Evolutionary conservation across 352 stramenopile species (phyloP), one percentile per base, ranked within the genome.

Genomic region (Phytophthora citricola): DNA sequence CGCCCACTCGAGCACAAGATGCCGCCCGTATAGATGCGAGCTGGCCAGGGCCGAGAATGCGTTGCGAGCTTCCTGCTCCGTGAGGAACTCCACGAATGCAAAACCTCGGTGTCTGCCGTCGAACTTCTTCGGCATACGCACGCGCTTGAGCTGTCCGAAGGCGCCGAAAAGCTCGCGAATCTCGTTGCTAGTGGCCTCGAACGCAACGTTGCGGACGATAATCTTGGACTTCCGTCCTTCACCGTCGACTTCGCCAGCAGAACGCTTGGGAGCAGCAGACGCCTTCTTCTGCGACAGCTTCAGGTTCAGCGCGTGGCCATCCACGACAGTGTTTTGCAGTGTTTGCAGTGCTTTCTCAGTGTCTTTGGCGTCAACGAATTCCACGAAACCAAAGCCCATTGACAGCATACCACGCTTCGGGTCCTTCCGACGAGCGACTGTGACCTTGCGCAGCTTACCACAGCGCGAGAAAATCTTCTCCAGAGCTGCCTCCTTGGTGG

Each of bases 301-400:
- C 20, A 99, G 76, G 59, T 98, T 93, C 27, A 99, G 76, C 29
- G 91, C 86, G 74, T 99, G 97, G 27, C 94, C 97, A 76, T 99
- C 97, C 17, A 99, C 71, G 9, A 98, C 78, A 22, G 85, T 97
- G 46, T 79, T 73, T 43, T 96, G 89, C 27, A 95, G 73, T 40
- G 69, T 73, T 58, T 84, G 65, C 34, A 97, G 75, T 11, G 95
- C 96, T 43, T 89, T 90, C 27, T 95, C 86, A 8, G 93, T 96
- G 48, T 92, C 61, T 48, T 92, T 92, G 58, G 89, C 75, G 41
- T 95, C 90, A 17, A 81, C 71, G 71, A 98, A 99, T 82, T 99
- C 98, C 43, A 99, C 95, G 83, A 99, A 99, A n/a, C 97, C 97
- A 83, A 98, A 99, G 26, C 98, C 97, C 93, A 99, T 99, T 15